Conservation (phyloP, 2,329 filamentous ascomycete species). For the Cadophora gregata region DNA sequence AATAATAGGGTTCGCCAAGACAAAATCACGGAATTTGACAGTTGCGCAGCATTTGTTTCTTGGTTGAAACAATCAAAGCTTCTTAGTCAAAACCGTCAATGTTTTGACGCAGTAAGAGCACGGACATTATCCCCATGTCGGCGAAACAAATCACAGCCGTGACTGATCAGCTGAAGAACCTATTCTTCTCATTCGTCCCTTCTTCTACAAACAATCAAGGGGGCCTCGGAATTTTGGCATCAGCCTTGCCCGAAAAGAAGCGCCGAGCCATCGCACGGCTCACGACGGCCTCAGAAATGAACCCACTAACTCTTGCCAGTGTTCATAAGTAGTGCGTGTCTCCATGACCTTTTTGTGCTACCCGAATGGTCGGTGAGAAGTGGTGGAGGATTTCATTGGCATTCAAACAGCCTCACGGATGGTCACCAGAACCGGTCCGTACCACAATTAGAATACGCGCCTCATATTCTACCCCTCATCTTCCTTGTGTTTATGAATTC, state of each 20-base stretch:
- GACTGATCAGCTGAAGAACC: not conserved
- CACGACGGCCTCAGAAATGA: not conserved
- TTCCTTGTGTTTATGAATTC: not conserved
- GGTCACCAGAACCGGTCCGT: not conserved
- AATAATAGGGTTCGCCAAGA: not conserved
- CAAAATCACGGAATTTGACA: not conserved
- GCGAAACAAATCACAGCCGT: not conserved
- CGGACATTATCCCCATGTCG: not conserved
- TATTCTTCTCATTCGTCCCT: not conserved
- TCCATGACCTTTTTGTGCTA: slow-evolving; percentile 3
- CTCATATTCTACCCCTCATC: not conserved
- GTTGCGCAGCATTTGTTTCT: slow-evolving; percentile 3
- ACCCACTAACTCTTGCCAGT: not conserved
- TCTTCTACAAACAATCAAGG: not conserved
- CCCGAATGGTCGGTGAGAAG: slow-evolving; percentile 15
- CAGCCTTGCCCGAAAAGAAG: not conserved
- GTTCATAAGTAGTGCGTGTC: not conserved
- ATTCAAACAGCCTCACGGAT: not conserved
- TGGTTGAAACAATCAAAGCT: slow-evolving; percentile 6
- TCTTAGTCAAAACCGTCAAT: slow-evolving; percentile 10
- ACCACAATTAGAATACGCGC: not conserved
- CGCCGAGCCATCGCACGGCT: slow-evolving; percentile 10
- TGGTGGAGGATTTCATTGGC: slow-evolving; percentile 3
- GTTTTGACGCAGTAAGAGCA: slow-evolving; percentile 4
- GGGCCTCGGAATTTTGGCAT: not conserved